A percentile compares a stretch with the other conserved stretches of the same genome.
Evolutionary conservation across 768 basidiomycete genomes (phyloP).

Genomic region (Tricholoma flavovirens): DNA sequence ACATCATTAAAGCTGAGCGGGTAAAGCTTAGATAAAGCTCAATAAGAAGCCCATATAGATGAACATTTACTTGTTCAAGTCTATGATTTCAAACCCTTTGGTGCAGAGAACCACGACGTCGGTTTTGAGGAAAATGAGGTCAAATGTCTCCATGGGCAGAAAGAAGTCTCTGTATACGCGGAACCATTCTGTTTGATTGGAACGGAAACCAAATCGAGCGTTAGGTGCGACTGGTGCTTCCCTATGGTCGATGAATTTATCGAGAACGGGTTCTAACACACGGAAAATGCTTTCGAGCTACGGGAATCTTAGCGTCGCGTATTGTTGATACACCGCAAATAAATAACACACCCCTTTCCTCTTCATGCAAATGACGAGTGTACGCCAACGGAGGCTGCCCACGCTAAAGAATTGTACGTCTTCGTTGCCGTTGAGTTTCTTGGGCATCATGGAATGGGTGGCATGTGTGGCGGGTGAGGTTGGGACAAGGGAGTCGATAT

Average conservation of each 20-base stretch:
- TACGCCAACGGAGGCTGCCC: slow-evolving; percentile 80
- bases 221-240: slow-evolving; percentile 67
- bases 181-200: slow-evolving; percentile 91
- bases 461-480: slow-evolving; percentile 60
- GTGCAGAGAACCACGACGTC: slow-evolving; percentile 91
- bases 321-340: background rate
- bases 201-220: slow-evolving; percentile 70
- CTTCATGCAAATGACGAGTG: slow-evolving; percentile 93
- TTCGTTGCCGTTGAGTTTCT: slow-evolving; percentile 84
- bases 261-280: slow-evolving; percentile 93
- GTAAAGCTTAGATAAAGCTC: background rate
- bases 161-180: slow-evolving; percentile 91
- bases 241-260: slow-evolving; percentile 78
- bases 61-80: slow-evolving; percentile 73
- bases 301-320: background rate
- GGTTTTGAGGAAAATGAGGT: slow-evolving; percentile 88
- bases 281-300: slow-evolving; percentile 90
- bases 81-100: slow-evolving; percentile 97
- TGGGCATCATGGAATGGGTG: slow-evolving; percentile 66
- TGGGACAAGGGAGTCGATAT: slow-evolving; percentile 94
- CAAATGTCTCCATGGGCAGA: slow-evolving; percentile 85
- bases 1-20: slow-evolving; percentile 73
- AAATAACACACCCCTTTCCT: slow-evolving; percentile 63
- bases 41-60: background rate
- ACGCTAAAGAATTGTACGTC: slow-evolving; percentile 97